Evolutionary conservation across 2,329 filamentous ascomycete genomes (phyloP).

Genomic region (Fusarium phyllophilum): DNA sequence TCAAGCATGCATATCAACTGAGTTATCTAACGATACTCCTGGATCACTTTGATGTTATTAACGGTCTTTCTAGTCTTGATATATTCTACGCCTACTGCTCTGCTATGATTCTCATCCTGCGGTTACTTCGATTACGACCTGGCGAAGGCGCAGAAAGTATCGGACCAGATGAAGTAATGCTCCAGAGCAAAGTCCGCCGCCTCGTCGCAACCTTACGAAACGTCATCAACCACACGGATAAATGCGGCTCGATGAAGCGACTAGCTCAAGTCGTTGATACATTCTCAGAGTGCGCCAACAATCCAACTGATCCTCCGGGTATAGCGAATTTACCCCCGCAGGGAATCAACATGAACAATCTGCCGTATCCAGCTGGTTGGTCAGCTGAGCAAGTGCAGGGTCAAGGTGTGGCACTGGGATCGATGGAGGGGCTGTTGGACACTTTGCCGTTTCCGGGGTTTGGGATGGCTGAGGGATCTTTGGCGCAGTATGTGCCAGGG

Average conservation of each 20-base stretch:
- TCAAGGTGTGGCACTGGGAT: constrained; percentile 3
- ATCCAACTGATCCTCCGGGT: background rate
- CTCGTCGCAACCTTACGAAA: constrained; percentile 24
- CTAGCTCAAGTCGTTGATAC: constrained; percentile 43
- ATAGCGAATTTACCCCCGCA: background rate
- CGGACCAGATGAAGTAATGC: background rate
- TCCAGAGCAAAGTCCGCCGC: constrained; percentile 16
- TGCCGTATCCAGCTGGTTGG: background rate
- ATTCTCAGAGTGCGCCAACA: constrained; percentile 42
- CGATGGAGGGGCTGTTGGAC: constrained; percentile 31
- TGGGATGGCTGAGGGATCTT: constrained; percentile 4
- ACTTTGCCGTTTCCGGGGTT: constrained; percentile 23
- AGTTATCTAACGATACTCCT: constrained; percentile 47
- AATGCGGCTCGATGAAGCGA: constrained; percentile 45
- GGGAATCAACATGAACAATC: background rate
- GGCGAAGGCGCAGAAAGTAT: background rate
- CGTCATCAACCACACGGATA: constrained; percentile 40
- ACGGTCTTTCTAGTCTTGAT: constrained; percentile 49
- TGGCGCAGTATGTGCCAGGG: constrained; percentile 25
- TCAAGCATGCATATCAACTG: constrained; percentile 48
- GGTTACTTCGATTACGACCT: constrained; percentile 15
- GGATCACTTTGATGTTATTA: constrained; percentile 46
- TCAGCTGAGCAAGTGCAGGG: constrained; percentile 4
- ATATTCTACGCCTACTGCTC: constrained; percentile 51
- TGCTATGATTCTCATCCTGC: constrained; percentile 43